These are phyloP conservation scores for Gentiana dahurica DNA, from an alignment of 257 asterid genomes.

Conservation along the genomic window DNA sequence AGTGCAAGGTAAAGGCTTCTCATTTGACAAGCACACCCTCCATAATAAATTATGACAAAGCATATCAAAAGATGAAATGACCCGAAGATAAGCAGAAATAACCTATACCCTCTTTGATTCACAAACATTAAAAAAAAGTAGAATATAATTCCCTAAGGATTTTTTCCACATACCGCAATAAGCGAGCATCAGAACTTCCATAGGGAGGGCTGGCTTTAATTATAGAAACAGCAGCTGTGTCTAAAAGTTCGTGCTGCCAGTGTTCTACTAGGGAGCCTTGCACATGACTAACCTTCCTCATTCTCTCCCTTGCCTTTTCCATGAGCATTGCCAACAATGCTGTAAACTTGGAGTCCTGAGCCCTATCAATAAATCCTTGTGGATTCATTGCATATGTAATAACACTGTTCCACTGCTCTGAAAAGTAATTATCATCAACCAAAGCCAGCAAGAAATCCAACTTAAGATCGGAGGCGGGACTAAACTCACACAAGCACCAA, in stretches of 20 bases:
- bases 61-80: too few species aligned
- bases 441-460: constrained; percentile 90
- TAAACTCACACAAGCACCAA: constrained; percentile 55
- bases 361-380: constrained; percentile 21
- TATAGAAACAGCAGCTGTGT: constrained; percentile 48
- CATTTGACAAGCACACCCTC: neutral
- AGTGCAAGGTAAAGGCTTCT: neutral
- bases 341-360: constrained; percentile 25
- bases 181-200: constrained; percentile 39
- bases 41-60: neutral
- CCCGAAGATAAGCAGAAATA: too few species aligned
- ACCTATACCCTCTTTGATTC: too few species aligned
- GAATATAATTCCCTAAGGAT: constrained; percentile 8
- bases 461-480: constrained; percentile 38
- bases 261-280: constrained; percentile 26
- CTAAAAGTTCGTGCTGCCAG: constrained; percentile 73
- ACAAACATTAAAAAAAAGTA: neutral
- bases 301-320: constrained; percentile 69
- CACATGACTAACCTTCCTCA: constrained; percentile 20
- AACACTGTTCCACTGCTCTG: constrained; percentile 74
- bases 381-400: constrained; percentile 37
- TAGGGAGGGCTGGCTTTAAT: constrained; percentile 45
- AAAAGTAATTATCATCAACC: constrained; percentile 56
- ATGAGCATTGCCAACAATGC: constrained; percentile 53
- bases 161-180: constrained; percentile 52